Conservation (phyloP, 768 basidiomycete genomes). For the Termitomyces sp. region DNA sequence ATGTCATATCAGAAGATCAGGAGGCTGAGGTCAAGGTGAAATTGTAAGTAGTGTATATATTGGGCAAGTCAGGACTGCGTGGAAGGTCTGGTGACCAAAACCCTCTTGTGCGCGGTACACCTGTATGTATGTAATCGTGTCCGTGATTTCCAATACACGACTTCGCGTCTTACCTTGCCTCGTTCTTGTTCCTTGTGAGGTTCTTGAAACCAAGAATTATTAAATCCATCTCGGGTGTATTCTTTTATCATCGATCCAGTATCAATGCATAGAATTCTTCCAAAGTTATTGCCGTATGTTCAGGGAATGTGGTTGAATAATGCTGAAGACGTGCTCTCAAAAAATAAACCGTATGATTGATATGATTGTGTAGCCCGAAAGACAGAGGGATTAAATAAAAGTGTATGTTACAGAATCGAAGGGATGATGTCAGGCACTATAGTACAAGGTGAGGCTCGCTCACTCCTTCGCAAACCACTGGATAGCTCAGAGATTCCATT, state of each 20-base stretch:
- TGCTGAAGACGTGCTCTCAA: not conserved
- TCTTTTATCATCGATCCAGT: constrained; percentile 17
- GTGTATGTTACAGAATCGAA: constrained; percentile 14
- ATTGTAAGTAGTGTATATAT: constrained; percentile 37
- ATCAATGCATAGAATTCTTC: not conserved
- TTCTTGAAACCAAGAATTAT: not conserved
- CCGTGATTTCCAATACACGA: constrained; percentile 24
- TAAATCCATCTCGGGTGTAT: constrained; percentile 19
- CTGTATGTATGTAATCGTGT: constrained; percentile 32
- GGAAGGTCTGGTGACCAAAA: constrained; percentile 31
- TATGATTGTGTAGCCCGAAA: not conserved
- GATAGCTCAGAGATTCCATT: constrained; percentile 38
- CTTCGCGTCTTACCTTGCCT: constrained; percentile 20
- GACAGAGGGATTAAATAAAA: constrained; percentile 8
- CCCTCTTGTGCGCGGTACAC: constrained; percentile 20
- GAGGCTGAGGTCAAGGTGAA: constrained; percentile 47
- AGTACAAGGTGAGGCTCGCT: constrained; percentile 3
- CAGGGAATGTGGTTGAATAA: not conserved
- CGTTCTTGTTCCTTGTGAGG: constrained; percentile 29
- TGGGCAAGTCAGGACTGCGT: constrained; percentile 5
- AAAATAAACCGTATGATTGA: not conserved
- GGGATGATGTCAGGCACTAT: not conserved
- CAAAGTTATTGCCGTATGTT: not conserved
- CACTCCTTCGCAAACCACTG: not conserved
- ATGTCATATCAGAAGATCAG: constrained; percentile 52